Evolutionary conservation across 805 yeast genomes (phyloP), one percentile per base, ranked within the genome.

Genomic region (Ogataea methylovora): DNA sequence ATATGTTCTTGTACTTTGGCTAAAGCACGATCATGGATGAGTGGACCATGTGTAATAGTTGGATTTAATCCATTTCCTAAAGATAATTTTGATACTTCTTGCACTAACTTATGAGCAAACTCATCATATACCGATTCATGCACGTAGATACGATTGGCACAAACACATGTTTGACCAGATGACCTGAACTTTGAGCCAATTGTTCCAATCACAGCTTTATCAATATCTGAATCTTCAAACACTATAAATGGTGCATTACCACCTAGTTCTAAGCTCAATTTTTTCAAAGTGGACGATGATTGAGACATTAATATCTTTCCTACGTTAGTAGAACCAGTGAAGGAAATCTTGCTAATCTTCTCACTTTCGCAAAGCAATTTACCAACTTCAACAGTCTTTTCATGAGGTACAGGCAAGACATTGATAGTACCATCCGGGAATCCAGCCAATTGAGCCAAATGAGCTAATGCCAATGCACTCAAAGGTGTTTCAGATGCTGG

Each of bases 231-330:
- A 50, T 81, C 88, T 26, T 76, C 75, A 51, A 79, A 80, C 2
- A 83, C 79, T 34, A 83, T 69, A 43, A 81, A 73, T 2, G 94
- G 88, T 3, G 88, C 85, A 54, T 83, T 83, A 13, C 90, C 94
- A 20, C 92, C 90, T 24, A 83, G 65, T 56, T 83, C 90, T 54
- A 83, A 60, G 3, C 84, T 73, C 35, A 79, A 58, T 52, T 80
- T 82, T 61, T 83, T 83, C 46, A 83, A 60, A 1, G 84, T 70
- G 19, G 70, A 60, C 3, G 75, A 44, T 4, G 79, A 64, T 53
- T 80, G 85, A 28, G 58, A 54, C 76, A 77, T 72, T 38, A 83
- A 63, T 13, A 78, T 44, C 52, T 75, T 78, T 13, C 92, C 92
- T 5, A 83, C 80, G 3, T 63, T 63, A 2, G 92, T 83, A 17